A percentile compares a stretch with the other conserved stretches of the same genome.
These are phyloP conservation scores for Didymella pinodella DNA, from an alignment of 2,329 filamentous ascomycete species.

Conservation along the genomic window DNA sequence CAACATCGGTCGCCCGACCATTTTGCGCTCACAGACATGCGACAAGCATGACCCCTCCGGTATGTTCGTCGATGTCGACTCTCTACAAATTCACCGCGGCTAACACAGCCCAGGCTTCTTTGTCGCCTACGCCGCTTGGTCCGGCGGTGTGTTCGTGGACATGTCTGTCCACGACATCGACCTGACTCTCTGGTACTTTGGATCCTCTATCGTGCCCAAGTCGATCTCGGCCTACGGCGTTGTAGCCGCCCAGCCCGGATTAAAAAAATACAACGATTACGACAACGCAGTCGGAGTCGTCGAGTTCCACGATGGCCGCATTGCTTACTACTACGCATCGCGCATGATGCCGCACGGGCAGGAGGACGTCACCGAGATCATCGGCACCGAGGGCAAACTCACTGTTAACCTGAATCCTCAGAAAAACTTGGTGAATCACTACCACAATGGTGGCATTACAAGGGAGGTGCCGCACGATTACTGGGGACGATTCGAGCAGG, in stretches of 20 bases:
- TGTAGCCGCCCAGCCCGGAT: neutral
- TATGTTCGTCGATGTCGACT: constrained; percentile 58
- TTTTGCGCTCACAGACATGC: constrained; percentile 72
- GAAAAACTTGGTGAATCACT: constrained; percentile 47
- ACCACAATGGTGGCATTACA: constrained; percentile 24
- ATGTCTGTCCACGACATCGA: constrained; percentile 76
- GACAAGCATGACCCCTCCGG: constrained; percentile 69
- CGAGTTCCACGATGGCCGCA: constrained; percentile 69
- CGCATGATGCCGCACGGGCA: constrained; percentile 74
- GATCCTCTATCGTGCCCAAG: constrained; percentile 52
- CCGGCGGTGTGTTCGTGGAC: constrained; percentile 75
- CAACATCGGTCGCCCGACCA: constrained; percentile 65
- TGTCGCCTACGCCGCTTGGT: constrained; percentile 70
- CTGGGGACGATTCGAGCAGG: neutral
- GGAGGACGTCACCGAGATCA: constrained; percentile 72
- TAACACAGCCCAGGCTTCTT: constrained; percentile 62
- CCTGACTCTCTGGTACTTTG: constrained; percentile 69
- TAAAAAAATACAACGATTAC: neutral
- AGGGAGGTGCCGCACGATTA: neutral
- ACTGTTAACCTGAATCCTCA: constrained; percentile 66
- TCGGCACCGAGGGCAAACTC: constrained; percentile 71
- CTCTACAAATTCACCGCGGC: neutral
- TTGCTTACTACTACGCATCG: constrained; percentile 69
- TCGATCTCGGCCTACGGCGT: constrained; percentile 56
- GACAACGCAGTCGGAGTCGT: neutral